Evolutionary conservation across 2,329 filamentous ascomycete genomes (phyloP).

Genomic region (Ophiostoma tasmaniense): DNA sequence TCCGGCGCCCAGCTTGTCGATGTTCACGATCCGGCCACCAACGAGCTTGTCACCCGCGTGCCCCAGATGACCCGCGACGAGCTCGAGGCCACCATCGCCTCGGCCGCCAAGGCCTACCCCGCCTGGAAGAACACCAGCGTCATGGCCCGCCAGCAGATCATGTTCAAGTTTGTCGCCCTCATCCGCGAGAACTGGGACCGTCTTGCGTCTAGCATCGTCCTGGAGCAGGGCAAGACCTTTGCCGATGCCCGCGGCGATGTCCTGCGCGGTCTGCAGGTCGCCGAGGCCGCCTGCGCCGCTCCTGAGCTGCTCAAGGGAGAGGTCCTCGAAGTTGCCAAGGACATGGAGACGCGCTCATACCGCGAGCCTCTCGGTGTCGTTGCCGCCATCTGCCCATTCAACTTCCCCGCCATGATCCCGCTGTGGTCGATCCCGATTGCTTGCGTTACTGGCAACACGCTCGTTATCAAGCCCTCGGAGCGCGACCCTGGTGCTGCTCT

Average conservation of each 20-base stretch:
- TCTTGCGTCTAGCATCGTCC: slow-evolving; percentile 74
- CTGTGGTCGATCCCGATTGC: slow-evolving; percentile 82
- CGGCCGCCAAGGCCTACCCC: slow-evolving; percentile 66
- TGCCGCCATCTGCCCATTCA: slow-evolving; percentile 80
- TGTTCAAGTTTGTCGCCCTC: slow-evolving; percentile 75
- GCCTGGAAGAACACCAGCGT: slow-evolving; percentile 64
- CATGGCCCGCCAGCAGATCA: slow-evolving; percentile 68
- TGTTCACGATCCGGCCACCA: slow-evolving; percentile 73
- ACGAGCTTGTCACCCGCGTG: slow-evolving; percentile 74
- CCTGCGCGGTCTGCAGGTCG: slow-evolving; percentile 72
- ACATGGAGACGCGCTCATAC: slow-evolving; percentile 82
- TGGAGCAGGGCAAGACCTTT: slow-evolving; percentile 85
- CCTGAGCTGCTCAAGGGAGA: slow-evolving; percentile 77
- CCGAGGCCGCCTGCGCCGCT: slow-evolving; percentile 71
- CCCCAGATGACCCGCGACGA: slow-evolving; percentile 73
- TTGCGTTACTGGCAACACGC: slow-evolving; percentile 72
- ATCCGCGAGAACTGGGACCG: slow-evolving; percentile 81
- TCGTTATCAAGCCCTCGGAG: slow-evolving; percentile 79
- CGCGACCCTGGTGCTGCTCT: slow-evolving; percentile 75
- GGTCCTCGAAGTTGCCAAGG: slow-evolving; percentile 75
- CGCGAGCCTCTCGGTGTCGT: slow-evolving; percentile 73
- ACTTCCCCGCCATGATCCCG: slow-evolving; percentile 87
- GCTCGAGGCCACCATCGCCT: slow-evolving; percentile 65
- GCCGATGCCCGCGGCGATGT: slow-evolving; percentile 77
- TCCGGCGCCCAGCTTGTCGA: slow-evolving; percentile 65